Conservation (phyloP, 352 stramenopile species). For the Globisporangium megalacanthum region DNA sequence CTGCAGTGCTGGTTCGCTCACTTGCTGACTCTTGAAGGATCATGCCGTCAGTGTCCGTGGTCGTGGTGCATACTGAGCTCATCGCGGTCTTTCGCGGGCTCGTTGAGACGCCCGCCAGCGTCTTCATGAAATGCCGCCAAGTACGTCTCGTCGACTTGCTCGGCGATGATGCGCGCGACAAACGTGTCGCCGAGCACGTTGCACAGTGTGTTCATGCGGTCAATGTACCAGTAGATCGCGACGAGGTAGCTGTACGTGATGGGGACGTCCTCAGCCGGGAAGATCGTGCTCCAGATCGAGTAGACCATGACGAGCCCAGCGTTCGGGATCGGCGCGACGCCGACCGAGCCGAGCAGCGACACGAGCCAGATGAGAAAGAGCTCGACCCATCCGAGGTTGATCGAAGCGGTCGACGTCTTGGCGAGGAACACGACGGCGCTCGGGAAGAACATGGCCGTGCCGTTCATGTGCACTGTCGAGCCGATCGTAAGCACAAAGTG, state of each 20-base stretch:
- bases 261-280: slow-evolving; percentile 42
- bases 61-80: not conserved
- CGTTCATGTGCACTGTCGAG: slow-evolving; percentile 72
- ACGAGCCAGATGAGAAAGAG: slow-evolving; percentile 55
- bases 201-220: slow-evolving; percentile 62
- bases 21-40: not conserved
- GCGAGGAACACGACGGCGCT: slow-evolving; percentile 64
- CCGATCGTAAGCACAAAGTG: slow-evolving; percentile 74
- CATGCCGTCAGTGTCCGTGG: not conserved
- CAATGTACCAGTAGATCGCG: slow-evolving; percentile 67
- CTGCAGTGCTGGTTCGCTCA: too few species aligned
- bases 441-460: slow-evolving; percentile 68
- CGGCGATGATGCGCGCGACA: slow-evolving; percentile 69
- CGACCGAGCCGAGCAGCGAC: slow-evolving; percentile 54
- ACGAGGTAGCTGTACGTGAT: slow-evolving; percentile 68
- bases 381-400: slow-evolving; percentile 40
- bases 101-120: not conserved
- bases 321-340: slow-evolving; percentile 62
- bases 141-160: slow-evolving; percentile 65
- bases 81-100: not conserved
- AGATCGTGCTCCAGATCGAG: slow-evolving; percentile 72
- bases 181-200: slow-evolving; percentile 69
- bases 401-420: slow-evolving; percentile 29
- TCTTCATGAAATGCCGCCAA: slow-evolving; percentile 15
- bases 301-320: slow-evolving; percentile 68